Base-by-base conservation (phyloP, 768 basidiomycete genomes). In the Exsudoporus frostii region DNA sequence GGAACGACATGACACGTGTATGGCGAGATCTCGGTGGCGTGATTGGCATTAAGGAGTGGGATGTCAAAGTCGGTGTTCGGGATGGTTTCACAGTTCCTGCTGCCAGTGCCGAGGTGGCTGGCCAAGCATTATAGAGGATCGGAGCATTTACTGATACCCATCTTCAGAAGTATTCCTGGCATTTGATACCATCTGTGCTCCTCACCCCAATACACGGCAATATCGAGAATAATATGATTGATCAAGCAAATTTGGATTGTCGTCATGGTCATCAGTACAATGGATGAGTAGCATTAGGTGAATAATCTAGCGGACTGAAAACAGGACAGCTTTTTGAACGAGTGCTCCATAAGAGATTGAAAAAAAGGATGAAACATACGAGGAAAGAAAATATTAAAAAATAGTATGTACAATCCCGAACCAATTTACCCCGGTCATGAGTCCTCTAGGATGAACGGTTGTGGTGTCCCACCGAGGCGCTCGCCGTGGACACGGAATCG, bases 401-500 rank as follows among this genome's bases (percentile, higher is more conserved):
- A 58, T 45, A 51, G 45, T 45, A 56, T 65, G 20, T 67, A 48
- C 55, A 53, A 30, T 20, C 15, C 17, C 36, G 5, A 10, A 13
- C 17, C 40, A 22, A 29, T 14, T 34, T 40, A 24, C 39, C 33
- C 19, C 46, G 15, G 38, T 65, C 51, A 63, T 6, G 65, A 51
- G 24, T 59, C 52, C 13, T 59, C 60, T 39, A 62, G 65, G 36
- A 71, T 56, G 46, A 65, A 67, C 5, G 76, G 74, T 36, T 68
- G 58, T 7, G 76, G 75, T 19, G 66, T 60, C 48, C 74, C 78
- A 11, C 70, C 77, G 47, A 83, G 62, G 50, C 67, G 74, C 59
- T 80, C 73, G 15, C 90, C 90, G 62, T 92, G 90, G 29, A 90
- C 88, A 39, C 90, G 80, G 72, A 92, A 74, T 40, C 90, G 83